Base-by-base conservation (phyloP, 495 filamentous ascomycete species). In the Tuber microsphaerosporum region DNA sequence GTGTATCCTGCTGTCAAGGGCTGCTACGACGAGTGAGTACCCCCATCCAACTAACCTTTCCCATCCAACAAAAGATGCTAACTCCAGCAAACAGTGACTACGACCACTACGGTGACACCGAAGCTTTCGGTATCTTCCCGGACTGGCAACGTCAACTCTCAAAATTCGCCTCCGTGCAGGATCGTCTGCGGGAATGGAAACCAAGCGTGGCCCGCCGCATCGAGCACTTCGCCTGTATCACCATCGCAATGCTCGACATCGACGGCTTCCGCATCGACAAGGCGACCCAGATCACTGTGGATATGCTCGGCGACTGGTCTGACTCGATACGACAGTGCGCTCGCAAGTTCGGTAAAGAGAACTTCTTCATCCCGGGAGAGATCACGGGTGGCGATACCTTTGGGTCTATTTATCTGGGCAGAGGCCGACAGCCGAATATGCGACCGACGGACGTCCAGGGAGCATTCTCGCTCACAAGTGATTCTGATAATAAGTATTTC, bases 111-210 rank as follows among this genome's bases (percentile, higher is more conserved):
- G 90, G 90, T 65, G 90, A 91, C 77, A 88, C 88, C 39, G 89
- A 90, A 80, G 89, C 90, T 20, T 91, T 92, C 76, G 90, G 90
- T 74, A 88, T 89, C 41, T 91, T 85, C 72, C 89, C 89, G 2
- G 90, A 91, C 78, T 92, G 89, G 88, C 84, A 91, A 79, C 86
- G 87, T 79, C 51, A 77, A 31, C 84, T 93, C 68, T 87, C 90
- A 20, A 92, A 92, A 78, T 92, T 92, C 81, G 89, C 90, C 44
- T 91, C 88, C 48, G 91, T 92, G 6, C 91, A 93, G 82, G 91
- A 93, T 80, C 90, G 91, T 75, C 85, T 93, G 16, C 89, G 91
- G 43, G 91, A 92, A 77, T 93, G 91, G 91, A 79, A 87, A 17
- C 89, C 89, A 5, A 85, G 85, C 46, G 91, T 92, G 4, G 82